Conservation (phyloP, 2,329 filamentous ascomycete species). For the Monilinia vaccinii-corymbosi region DNA sequence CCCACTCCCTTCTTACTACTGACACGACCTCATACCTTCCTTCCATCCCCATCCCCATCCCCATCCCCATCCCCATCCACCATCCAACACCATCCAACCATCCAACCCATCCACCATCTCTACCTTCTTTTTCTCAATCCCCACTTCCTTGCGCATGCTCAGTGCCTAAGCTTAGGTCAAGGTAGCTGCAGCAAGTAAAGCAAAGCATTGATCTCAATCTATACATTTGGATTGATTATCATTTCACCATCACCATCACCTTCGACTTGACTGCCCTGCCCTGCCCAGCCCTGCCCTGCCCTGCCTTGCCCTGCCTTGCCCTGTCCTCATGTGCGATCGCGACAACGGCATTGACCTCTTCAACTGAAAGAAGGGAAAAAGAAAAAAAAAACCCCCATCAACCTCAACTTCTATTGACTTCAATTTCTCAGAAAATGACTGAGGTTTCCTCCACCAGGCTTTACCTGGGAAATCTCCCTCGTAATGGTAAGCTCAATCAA, state of each 20-base stretch:
- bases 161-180: constrained; percentile 1
- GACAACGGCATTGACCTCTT: not conserved
- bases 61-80: not conserved
- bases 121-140: not conserved
- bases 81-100: not conserved
- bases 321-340: not conserved
- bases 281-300: too few species aligned
- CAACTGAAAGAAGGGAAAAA: too few species aligned
- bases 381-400: not conserved
- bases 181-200: constrained; percentile 8
- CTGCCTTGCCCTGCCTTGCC: too few species aligned
- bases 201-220: constrained; percentile 4
- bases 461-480: constrained; percentile 95
- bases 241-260: too few species aligned
- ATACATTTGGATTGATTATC: not conserved
- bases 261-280: not conserved
- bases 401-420: constrained; percentile 3
- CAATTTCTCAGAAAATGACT: constrained; percentile 42
- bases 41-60: not conserved
- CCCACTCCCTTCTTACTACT: too few species aligned
- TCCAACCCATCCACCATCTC: not conserved
- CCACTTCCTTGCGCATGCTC: constrained; percentile 10
- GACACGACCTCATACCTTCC: too few species aligned
- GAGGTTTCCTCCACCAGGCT: constrained; percentile 93
- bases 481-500: constrained; percentile 62